Conservation (phyloP, 2,329 filamentous ascomycete genomes). For the Mycocentrospora acerina region DNA sequence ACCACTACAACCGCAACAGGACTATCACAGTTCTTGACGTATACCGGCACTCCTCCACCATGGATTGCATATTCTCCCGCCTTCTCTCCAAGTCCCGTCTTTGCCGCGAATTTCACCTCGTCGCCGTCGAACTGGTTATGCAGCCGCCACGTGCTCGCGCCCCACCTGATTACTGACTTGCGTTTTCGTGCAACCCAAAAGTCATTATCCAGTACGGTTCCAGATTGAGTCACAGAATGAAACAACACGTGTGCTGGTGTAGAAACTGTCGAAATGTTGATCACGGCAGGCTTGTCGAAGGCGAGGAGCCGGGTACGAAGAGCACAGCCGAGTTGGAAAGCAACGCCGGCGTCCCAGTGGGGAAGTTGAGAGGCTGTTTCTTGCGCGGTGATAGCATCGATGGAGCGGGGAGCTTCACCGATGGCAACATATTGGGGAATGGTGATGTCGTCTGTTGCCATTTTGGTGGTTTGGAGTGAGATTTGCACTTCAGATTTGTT, state of each 20-base stretch:
- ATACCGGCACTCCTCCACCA: conserved; percentile 72
- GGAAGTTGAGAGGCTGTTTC: conserved; percentile 45
- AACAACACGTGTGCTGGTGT: conserved; percentile 63
- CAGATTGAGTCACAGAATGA: conserved; percentile 66
- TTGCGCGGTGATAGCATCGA: conserved; percentile 42
- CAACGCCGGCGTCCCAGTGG: conserved; percentile 61
- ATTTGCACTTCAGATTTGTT: neutral
- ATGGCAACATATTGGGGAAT: conserved; percentile 25
- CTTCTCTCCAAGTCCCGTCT: conserved; percentile 58
- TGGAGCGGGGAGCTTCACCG: conserved; percentile 30
- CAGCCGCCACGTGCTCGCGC: conserved; percentile 69
- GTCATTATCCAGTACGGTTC: conserved; percentile 70
- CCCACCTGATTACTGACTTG: conserved; percentile 70
- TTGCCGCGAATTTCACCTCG: conserved; percentile 65
- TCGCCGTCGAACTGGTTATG: conserved; percentile 65
- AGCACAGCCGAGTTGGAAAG: conserved; percentile 63
- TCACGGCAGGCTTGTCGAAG: conserved; percentile 56
- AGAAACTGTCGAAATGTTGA: conserved; percentile 62
- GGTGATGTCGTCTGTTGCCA: conserved; percentile 15
- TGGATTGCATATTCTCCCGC: conserved; percentile 70
- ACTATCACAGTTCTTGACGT: conserved; percentile 70
- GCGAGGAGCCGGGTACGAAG: conserved; percentile 61
- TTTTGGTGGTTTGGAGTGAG: conserved; percentile 4
- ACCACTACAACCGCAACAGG: conserved; percentile 74
- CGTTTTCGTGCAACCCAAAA: conserved; percentile 66